Base-by-base conservation (phyloP, 768 basidiomycete genomes). In the Hypholoma sublateritium region DNA sequence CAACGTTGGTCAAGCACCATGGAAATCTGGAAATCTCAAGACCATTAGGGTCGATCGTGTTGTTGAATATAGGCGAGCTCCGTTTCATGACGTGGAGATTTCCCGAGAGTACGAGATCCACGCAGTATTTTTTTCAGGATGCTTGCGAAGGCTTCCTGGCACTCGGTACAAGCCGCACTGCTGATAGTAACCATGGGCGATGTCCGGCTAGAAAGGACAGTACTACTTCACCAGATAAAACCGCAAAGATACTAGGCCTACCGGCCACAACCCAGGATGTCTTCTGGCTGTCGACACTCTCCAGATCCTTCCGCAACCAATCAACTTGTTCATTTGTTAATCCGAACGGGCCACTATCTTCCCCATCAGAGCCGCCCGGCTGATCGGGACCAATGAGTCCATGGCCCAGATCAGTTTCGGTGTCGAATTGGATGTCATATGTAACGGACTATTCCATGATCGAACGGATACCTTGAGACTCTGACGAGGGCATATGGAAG, bases 311-410 rank as follows among this genome's bases (percentile, higher is more conserved):
- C 32, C 32, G 45, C 32, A 65, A 43, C 64, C 64, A 65, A 17
- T 61, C 37, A 22, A 65, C 53, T 56, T 65, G 62, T 21, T 63
- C 55, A 50, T 65, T 46, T 32, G 21, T 37, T n/a, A 61, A 53
- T 28, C 64, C 64, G 49, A 65, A 65, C 2, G 64, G 64, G 9
- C 64, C 64, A 16, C 62, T 56, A 53, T 65, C 58, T 42, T 63
- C 60, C 5, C 36, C 46, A 4, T n/a, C 57, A 13, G 37, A 21
- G 2, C 64, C 64, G 3, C 55, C 57, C 17, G 62, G 59, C 41
- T 63, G 56, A 39, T 63, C 62, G 14, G 64, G 64, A 8, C 50
- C 57, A 19, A 63, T 12, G 19, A 63, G 44, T 1, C 59, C 57
- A 25, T 61, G 55, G 14, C 62, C 59, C 17, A 65, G 44, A 56